Percentiles rank a stretch among this genome's conserved stretches.
These are phyloP conservation scores for Claviceps citrina DNA, from an alignment of 2,329 filamentous ascomycete species.

Conservation along the genomic window DNA sequence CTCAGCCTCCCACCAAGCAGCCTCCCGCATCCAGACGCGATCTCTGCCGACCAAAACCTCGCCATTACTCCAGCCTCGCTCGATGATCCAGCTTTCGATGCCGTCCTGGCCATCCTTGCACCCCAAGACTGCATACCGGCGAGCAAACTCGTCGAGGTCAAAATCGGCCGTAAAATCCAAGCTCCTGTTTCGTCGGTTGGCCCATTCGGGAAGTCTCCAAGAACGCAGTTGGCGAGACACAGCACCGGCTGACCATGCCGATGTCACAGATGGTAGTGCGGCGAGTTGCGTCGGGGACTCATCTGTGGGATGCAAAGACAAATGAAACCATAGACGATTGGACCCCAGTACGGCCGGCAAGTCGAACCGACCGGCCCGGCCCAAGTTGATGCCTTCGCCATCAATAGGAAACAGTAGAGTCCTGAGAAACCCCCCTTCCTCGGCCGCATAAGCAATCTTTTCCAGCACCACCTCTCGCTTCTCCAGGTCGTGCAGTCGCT, in stretches of 20 bases:
- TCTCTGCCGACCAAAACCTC: slow-evolving; percentile 85
- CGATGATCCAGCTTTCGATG: slow-evolving; percentile 84
- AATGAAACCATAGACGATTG: slow-evolving; percentile 89
- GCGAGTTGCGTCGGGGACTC: slow-evolving; percentile 62
- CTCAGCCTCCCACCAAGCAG: slow-evolving; percentile 95
- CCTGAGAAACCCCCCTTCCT: slow-evolving; percentile 69
- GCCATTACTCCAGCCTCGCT: slow-evolving; percentile 95
- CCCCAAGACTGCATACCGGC: slow-evolving; percentile 67
- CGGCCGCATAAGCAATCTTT: slow-evolving; percentile 67
- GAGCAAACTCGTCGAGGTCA: slow-evolving; percentile 79
- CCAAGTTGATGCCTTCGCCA: slow-evolving; percentile 66
- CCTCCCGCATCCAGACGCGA: slow-evolving; percentile 89
- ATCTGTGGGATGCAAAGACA: slow-evolving; percentile 82
- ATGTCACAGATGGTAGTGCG: slow-evolving; percentile 55
- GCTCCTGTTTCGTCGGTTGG: slow-evolving; percentile 77
- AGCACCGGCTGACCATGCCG: slow-evolving; percentile 81
- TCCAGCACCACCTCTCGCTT: slow-evolving; percentile 72
- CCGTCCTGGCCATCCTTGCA: slow-evolving; percentile 84
- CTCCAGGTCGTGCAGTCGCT: slow-evolving; percentile 66
- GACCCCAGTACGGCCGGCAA: slow-evolving; percentile 58
- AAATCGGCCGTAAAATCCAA: slow-evolving; percentile 96
- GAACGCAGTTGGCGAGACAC: slow-evolving; percentile 85
- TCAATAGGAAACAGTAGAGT: slow-evolving; percentile 65
- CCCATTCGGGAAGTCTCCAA: slow-evolving; percentile 93
- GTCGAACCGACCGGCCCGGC: slow-evolving; percentile 64